A percentile compares a stretch with the other conserved stretches of the same genome.
phyloP scores from a whole-genome alignment of 1,284 basidiomycete species.

The Heliocybe sulcata region DNA sequence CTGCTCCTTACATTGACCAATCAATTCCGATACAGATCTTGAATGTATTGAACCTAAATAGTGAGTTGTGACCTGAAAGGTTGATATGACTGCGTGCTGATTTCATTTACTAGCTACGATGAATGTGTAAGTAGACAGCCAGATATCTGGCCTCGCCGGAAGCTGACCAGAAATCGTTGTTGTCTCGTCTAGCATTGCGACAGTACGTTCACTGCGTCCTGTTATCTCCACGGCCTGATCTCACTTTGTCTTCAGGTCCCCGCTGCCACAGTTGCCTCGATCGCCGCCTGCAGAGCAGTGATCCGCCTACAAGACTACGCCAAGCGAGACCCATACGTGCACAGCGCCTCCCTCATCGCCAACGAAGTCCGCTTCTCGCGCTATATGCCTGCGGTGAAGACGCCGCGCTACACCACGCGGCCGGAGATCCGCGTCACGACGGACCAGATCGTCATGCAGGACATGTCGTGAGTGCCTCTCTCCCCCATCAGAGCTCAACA shows the following conservation, averaged over 20 bases:
- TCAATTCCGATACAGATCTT: conserved; percentile 27
- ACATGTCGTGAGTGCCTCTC: conserved; percentile 14
- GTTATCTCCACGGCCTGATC: conserved; percentile 39
- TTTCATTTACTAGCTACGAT: conserved; percentile 37
- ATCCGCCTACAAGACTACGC: conserved; percentile 53
- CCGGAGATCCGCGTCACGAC: conserved; percentile 54
- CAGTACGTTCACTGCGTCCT: conserved; percentile 54
- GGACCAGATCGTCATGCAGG: conserved; percentile 45
- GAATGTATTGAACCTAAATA: conserved; percentile 50
- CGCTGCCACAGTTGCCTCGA: conserved; percentile 29
- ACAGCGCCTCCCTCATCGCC: conserved; percentile 33
- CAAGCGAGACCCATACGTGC: conserved; percentile 37
- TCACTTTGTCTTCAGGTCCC: background rate
- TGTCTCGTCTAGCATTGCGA: conserved; percentile 18
- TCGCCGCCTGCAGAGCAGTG: conserved; percentile 60
- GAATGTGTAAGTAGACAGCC: conserved; percentile 41
- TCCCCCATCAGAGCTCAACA: too few species aligned
- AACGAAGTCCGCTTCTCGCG: conserved; percentile 18
- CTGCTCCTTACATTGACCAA: conserved; percentile 1
- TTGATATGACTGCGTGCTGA: conserved; percentile 2
- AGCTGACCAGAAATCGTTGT: too few species aligned
- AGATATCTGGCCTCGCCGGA: too few species aligned
- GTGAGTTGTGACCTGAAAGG: conserved; percentile 27
- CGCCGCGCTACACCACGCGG: conserved; percentile 19
- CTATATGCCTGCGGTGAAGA: conserved; percentile 11